phyloP scores from a whole-genome alignment of 2,329 filamentous ascomycete species.

The Diplodia sapinea region DNA sequence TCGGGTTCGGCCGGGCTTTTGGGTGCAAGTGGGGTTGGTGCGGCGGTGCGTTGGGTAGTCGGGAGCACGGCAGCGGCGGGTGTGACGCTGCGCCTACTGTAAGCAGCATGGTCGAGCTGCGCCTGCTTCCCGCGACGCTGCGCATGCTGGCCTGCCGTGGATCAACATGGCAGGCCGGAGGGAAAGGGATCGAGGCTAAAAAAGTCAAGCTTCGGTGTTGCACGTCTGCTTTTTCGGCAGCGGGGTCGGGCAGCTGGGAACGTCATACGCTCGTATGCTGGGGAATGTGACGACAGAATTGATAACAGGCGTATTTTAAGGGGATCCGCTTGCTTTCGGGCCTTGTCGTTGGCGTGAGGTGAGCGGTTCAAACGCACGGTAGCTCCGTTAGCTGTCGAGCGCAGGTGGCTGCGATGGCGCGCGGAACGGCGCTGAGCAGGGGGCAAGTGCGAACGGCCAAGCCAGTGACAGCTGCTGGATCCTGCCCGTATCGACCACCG shows the following conservation, averaged over 20 bases:
- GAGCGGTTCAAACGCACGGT: slow-evolving; percentile 22
- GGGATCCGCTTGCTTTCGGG: slow-evolving; percentile 10
- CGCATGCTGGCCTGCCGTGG: not conserved
- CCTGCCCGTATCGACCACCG: slow-evolving; percentile 26
- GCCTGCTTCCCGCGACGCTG: slow-evolving; percentile 3
- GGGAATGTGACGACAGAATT: not conserved
- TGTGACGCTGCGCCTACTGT: slow-evolving; percentile 9
- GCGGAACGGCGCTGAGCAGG: slow-evolving; percentile 20
- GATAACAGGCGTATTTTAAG: not conserved
- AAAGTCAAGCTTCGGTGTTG: not conserved
- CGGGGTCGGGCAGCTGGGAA: not conserved
- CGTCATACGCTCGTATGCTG: not conserved
- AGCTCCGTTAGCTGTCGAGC: not conserved
- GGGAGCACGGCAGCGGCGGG: slow-evolving; percentile 19
- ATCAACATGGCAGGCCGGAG: not conserved
- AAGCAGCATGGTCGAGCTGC: not conserved
- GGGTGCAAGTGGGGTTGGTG: slow-evolving; percentile 1
- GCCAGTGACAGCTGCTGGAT: slow-evolving; percentile 24
- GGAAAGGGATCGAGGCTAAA: not conserved
- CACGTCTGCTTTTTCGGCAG: not conserved
- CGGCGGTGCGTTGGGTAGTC: not conserved
- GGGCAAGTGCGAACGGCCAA: not conserved
- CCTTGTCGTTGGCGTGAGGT: slow-evolving; percentile 8
- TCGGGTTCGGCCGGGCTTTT: not conserved
- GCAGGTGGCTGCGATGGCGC: slow-evolving; percentile 22